Conservation (phyloP, 2,329 filamentous ascomycete species). For the Verticillium dahliae region DNA sequence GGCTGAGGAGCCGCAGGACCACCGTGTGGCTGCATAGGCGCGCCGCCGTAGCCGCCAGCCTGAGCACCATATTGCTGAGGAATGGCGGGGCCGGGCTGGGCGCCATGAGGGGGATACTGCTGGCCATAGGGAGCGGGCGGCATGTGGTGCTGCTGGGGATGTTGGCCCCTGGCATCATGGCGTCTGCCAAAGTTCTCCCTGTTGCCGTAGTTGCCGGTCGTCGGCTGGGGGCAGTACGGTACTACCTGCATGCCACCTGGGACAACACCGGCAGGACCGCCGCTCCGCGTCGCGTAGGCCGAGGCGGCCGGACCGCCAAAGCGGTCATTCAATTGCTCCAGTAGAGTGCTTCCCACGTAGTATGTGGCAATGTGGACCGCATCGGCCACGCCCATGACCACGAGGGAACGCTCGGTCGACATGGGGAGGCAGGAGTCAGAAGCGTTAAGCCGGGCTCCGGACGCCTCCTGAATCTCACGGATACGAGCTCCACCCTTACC, state of each 20-base stretch:
- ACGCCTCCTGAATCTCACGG: constrained; percentile 96
- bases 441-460: constrained; percentile 90
- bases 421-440: constrained; percentile 91
- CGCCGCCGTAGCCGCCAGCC: constrained; percentile 67
- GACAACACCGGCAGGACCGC: constrained; percentile 85
- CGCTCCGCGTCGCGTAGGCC: constrained; percentile 93
- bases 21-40: constrained; percentile 71
- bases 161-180: constrained; percentile 57
- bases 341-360: constrained; percentile 95
- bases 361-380: constrained; percentile 98
- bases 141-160: constrained; percentile 63
- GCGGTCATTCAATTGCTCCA: constrained; percentile 93
- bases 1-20: constrained; percentile 49
- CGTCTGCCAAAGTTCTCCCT: constrained; percentile 76
- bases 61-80: constrained; percentile 74
- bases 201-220: constrained; percentile 86
- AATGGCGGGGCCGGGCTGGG: constrained; percentile 56
- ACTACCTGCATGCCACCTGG: constrained; percentile 98
- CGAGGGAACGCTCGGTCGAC: constrained; percentile 94
- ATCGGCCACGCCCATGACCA: constrained; percentile 95
- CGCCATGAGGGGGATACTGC: constrained; percentile 60
- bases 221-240: constrained; percentile 92
- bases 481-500: constrained; percentile 94
- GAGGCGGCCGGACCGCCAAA: constrained; percentile 94
- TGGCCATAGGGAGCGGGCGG: constrained; percentile 73